Evolutionary conservation across 2,329 filamentous ascomycete genomes (phyloP).

Genomic region (Talaromyces sp.): DNA sequence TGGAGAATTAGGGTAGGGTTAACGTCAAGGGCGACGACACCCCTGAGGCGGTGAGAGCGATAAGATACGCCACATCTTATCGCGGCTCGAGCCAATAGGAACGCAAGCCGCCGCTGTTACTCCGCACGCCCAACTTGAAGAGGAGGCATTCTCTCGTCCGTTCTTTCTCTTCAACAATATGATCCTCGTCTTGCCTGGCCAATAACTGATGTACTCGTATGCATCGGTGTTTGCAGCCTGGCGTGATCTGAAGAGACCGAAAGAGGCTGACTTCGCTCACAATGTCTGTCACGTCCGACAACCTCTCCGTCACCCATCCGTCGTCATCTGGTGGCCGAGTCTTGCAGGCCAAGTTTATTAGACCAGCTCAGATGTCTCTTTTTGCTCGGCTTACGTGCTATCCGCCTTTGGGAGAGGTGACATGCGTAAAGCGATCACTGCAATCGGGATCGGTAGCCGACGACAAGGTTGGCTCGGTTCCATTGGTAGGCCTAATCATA

Average conservation of each 20-base stretch:
- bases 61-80: not conserved
- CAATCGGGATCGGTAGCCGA: conserved; percentile 23
- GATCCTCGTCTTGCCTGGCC: not conserved
- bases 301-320: conserved; percentile 2
- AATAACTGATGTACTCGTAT: not conserved
- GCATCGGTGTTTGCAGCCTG: not conserved
- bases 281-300: conserved; percentile 12
- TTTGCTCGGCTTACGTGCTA: conserved; percentile 58
- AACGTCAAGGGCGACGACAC: not conserved
- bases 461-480: conserved; percentile 25
- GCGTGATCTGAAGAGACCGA: not conserved
- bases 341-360: conserved; percentile 27
- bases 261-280: not conserved
- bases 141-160: not conserved
- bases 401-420: conserved; percentile 74
- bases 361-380: conserved; percentile 45
- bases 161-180: not conserved
- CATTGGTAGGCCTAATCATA: not conserved
- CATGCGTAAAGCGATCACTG: conserved; percentile 50
- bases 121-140: not conserved
- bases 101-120: not conserved
- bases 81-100: conserved; percentile 12
- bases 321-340: conserved; percentile 1
- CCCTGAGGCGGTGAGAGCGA: not conserved
- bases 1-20: too few species aligned